A percentile compares a stretch with the other conserved stretches of the same genome.
Evolutionary conservation across 768 basidiomycete species (phyloP).

Genomic region (Boletus rubescentipes): DNA sequence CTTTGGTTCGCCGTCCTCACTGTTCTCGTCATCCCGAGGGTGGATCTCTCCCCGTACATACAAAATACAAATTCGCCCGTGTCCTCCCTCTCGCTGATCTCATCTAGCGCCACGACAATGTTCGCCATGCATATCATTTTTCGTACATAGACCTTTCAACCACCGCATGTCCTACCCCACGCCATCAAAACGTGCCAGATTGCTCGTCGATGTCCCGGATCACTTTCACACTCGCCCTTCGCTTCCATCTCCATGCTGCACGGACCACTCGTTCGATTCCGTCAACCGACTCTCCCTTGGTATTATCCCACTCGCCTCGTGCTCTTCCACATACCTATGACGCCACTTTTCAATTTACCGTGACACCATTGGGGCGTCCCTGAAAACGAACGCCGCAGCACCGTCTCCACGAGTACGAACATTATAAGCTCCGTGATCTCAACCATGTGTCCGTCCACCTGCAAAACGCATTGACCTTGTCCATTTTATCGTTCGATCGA

Average conservation of each 20-base stretch:
- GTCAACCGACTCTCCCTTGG: background rate
- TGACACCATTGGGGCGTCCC: constrained; percentile 4
- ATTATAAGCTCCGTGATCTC: constrained; percentile 9
- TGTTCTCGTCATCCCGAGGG: constrained; percentile 3
- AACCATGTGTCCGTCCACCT: constrained; percentile 16
- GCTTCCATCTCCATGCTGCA: background rate
- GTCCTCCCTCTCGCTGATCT: background rate
- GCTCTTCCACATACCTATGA: background rate
- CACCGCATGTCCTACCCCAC: constrained; percentile 18
- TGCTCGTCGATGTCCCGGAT: background rate
- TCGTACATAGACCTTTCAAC: too few species aligned
- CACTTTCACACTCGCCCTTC: background rate
- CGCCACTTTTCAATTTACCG: constrained; percentile 10
- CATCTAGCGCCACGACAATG: too few species aligned
- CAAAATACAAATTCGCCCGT: too few species aligned
- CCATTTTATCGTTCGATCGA: constrained; percentile 7
- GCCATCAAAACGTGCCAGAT: constrained; percentile 27
- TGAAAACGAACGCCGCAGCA: constrained; percentile 26
- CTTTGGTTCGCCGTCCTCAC: background rate
- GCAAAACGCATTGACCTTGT: constrained; percentile 17
- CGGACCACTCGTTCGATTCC: background rate
- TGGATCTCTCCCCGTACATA: too few species aligned
- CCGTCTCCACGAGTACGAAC: constrained; percentile 19
- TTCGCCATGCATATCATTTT: too few species aligned
- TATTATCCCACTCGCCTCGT: background rate